These are phyloP conservation scores for Mycena capillaripes DNA, from an alignment of 768 basidiomycete species.

Conservation along the genomic window DNA sequence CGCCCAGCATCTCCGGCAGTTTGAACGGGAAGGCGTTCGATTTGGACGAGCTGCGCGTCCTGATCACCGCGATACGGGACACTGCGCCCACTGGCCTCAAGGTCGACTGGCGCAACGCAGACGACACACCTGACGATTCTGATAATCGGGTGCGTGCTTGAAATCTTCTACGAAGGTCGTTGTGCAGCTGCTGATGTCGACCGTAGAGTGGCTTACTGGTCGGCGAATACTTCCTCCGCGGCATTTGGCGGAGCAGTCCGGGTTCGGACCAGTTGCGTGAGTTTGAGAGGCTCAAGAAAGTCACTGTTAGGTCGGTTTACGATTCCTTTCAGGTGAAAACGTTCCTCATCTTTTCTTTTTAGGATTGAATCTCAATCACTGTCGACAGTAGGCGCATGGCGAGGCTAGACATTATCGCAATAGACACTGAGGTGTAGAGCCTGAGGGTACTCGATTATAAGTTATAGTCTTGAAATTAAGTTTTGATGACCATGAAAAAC, in stretches of 20 bases:
- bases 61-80: slow-evolving; percentile 59
- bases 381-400: slow-evolving; percentile 65
- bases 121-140: slow-evolving; percentile 59
- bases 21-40: slow-evolving; percentile 60
- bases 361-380: slow-evolving; percentile 60
- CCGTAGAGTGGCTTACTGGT: slow-evolving; percentile 62
- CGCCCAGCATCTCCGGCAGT: slow-evolving; percentile 53
- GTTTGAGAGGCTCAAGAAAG: slow-evolving; percentile 66
- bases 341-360: background rate
- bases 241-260: slow-evolving; percentile 55
- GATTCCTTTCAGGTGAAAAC: background rate
- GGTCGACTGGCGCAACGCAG: slow-evolving; percentile 63
- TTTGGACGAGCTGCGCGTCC: slow-evolving; percentile 54
- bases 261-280: slow-evolving; percentile 49
- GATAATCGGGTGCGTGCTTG: slow-evolving; percentile 60
- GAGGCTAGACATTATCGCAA: slow-evolving; percentile 62
- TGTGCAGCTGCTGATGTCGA: slow-evolving; percentile 18
- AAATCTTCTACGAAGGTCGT: background rate
- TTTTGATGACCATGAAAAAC: no score
- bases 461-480: no score
- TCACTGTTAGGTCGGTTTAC: slow-evolving; percentile 61
- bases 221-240: slow-evolving; percentile 65
- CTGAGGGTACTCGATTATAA: no score
- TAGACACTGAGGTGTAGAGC: no score
- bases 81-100: slow-evolving; percentile 54